phyloP scores from a whole-genome alignment of 2,329 filamentous ascomycete species.

The Fusarium solani-melongenae region DNA sequence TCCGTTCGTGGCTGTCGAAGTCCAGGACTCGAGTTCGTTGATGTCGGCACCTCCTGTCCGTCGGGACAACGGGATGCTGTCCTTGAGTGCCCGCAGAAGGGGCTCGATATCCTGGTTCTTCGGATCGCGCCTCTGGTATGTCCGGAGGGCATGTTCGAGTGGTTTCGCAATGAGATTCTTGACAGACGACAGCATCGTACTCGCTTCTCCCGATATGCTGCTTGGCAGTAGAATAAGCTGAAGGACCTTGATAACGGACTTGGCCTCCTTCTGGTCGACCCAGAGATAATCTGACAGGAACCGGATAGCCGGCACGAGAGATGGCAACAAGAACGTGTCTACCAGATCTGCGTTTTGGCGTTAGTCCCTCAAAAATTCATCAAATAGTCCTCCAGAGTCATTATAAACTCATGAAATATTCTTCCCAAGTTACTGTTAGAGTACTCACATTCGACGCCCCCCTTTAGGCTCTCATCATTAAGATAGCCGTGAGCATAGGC shows the following conservation, averaged over 20 bases:
- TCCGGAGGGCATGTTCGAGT: slow-evolving; percentile 73
- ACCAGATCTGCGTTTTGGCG: slow-evolving; percentile 68
- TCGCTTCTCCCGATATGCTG: slow-evolving; percentile 77
- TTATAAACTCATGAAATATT: background rate
- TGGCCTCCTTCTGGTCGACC: slow-evolving; percentile 73
- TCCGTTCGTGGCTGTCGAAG: slow-evolving; percentile 64
- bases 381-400: background rate
- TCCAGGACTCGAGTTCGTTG: slow-evolving; percentile 77
- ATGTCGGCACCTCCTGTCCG: slow-evolving; percentile 72
- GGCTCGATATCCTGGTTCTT: slow-evolving; percentile 76
- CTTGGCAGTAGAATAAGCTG: slow-evolving; percentile 77
- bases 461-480: slow-evolving; percentile 76
- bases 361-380: background rate
- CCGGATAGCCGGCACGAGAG: slow-evolving; percentile 76
- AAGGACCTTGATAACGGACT: slow-evolving; percentile 76
- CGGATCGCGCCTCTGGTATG: slow-evolving; percentile 74
- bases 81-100: slow-evolving; percentile 72
- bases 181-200: slow-evolving; percentile 76
- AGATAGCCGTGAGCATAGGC: slow-evolving; percentile 75
- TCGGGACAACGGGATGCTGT: slow-evolving; percentile 67
- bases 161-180: slow-evolving; percentile 77
- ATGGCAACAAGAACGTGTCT: slow-evolving; percentile 83
- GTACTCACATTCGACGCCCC: slow-evolving; percentile 78
- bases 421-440: rapidly evolving
- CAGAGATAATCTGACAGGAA: slow-evolving; percentile 79